A percentile compares a stretch with the other conserved stretches of the same genome.
These are phyloP conservation scores for Hypoxylon fuscum DNA, from an alignment of 495 filamentous ascomycete genomes.

Conservation along the genomic window DNA sequence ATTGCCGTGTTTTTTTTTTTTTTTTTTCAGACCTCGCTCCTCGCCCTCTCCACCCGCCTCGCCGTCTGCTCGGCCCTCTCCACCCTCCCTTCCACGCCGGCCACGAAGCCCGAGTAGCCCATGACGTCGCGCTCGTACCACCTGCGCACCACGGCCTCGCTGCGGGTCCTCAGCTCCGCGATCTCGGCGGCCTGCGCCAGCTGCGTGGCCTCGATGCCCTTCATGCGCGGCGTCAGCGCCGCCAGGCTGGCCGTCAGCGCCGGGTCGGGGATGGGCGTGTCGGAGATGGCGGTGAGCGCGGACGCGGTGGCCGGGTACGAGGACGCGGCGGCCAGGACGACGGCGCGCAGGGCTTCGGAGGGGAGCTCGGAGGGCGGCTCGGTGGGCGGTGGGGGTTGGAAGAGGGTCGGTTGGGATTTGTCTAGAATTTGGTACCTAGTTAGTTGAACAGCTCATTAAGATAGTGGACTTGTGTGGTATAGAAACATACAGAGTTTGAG, in stretches of 20 bases:
- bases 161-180: constrained; percentile 74
- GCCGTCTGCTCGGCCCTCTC: constrained; percentile 73
- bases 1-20: too few relatives aligned
- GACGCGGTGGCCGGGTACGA: constrained; percentile 81
- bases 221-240: constrained; percentile 74
- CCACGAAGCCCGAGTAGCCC: constrained; percentile 73
- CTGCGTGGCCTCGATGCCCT: constrained; percentile 71
- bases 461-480: neutral
- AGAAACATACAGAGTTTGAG: constrained; percentile 58
- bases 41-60: constrained; percentile 61
- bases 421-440: constrained; percentile 47
- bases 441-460: constrained; percentile 1
- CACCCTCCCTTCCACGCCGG: constrained; percentile 75
- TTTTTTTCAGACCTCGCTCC: constrained; percentile 42
- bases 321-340: constrained; percentile 77
- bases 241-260: constrained; percentile 72
- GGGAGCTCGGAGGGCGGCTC: constrained; percentile 53
- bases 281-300: constrained; percentile 76
- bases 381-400: constrained; percentile 50
- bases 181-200: constrained; percentile 75
- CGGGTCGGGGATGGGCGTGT: constrained; percentile 78
- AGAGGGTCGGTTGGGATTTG: constrained; percentile 57
- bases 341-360: constrained; percentile 63
- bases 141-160: constrained; percentile 72
- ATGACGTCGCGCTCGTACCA: constrained; percentile 84